These are phyloP conservation scores for Begonia masoniana DNA, from an alignment of 306 rosid species.

Conservation along the genomic window DNA sequence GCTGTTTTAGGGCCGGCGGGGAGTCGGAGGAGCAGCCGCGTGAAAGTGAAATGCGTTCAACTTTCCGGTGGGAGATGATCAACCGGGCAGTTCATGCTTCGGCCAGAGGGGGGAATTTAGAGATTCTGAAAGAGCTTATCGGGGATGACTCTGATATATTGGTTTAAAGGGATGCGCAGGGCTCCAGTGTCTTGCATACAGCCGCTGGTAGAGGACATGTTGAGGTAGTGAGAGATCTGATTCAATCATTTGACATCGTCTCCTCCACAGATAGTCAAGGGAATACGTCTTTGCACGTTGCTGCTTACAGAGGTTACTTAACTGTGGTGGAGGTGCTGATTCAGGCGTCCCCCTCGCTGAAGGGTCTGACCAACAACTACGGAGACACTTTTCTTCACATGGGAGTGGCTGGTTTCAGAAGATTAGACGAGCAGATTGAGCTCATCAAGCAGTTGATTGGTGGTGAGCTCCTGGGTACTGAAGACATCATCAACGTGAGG, in stretches of 20 bases:
- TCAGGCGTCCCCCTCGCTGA: too few relatives aligned
- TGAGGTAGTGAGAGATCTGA: conserved; percentile 71
- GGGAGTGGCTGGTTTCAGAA: conserved; percentile 71
- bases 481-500: too few relatives aligned
- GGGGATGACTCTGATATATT: conserved; percentile 27
- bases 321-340: conserved; percentile 49
- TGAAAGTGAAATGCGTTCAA: conserved; percentile 15
- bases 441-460: conserved; percentile 41
- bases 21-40: conserved; percentile 25
- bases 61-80: conserved; percentile 53
- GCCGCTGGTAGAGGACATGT: conserved; percentile 81
- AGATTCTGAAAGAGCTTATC: conserved; percentile 44
- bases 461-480: too few relatives aligned
- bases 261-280: conserved; percentile 56
- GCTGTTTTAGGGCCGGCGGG: conserved; percentile 15
- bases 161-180: conserved; percentile 45
- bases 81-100: conserved; percentile 74
- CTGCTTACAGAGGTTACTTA: conserved; percentile 60
- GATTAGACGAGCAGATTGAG: conserved; percentile 58
- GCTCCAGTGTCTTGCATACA: conserved; percentile 55
- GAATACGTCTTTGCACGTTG: conserved; percentile 69
- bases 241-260: conserved; percentile 39
- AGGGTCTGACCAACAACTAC: conserved; percentile 45
- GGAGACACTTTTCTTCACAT: conserved; percentile 90
- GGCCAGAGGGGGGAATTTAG: conserved; percentile 83